These are phyloP conservation scores for Solanum rostratum DNA, from an alignment of 257 asterid species.

Conservation along the genomic window DNA sequence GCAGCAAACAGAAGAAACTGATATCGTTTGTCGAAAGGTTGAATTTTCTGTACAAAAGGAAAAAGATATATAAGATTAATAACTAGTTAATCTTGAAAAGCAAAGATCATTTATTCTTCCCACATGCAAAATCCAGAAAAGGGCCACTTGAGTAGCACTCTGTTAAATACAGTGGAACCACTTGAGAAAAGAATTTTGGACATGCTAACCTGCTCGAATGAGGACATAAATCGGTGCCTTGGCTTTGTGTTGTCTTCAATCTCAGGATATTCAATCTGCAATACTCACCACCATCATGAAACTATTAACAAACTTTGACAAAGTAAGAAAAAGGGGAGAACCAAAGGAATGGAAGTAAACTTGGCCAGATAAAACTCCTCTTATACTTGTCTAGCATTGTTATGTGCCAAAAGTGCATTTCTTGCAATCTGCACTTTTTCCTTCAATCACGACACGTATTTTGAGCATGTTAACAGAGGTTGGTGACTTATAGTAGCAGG, in stretches of 20 bases:
- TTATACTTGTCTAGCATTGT: neutral
- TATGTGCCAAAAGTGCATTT: neutral
- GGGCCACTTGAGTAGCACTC: neutral
- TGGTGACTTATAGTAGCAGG: neutral
- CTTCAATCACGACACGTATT: neutral
- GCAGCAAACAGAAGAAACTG: conserved; percentile 95
- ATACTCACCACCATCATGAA: neutral
- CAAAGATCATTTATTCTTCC: neutral
- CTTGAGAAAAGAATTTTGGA: neutral
- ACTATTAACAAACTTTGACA: neutral
- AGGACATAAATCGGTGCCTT: conserved; percentile 96
- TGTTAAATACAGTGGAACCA: neutral
- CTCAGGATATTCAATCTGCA: conserved; percentile 97
- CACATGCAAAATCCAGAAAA: neutral
- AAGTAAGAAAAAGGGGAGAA: neutral
- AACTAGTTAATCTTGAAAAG: neutral
- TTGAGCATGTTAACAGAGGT: neutral
- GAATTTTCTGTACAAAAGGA: conserved; percentile 48
- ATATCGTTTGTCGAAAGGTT: conserved; percentile 72
- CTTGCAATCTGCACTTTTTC: neutral
- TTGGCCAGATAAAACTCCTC: neutral
- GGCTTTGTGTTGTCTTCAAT: conserved; percentile 95
- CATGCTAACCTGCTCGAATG: conserved; percentile 79
- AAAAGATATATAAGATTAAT: neutral
- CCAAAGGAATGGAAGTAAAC: neutral